phyloP scores from a whole-genome alignment of 2,329 filamentous ascomycete genomes.

The Fusarium buharicum region DNA sequence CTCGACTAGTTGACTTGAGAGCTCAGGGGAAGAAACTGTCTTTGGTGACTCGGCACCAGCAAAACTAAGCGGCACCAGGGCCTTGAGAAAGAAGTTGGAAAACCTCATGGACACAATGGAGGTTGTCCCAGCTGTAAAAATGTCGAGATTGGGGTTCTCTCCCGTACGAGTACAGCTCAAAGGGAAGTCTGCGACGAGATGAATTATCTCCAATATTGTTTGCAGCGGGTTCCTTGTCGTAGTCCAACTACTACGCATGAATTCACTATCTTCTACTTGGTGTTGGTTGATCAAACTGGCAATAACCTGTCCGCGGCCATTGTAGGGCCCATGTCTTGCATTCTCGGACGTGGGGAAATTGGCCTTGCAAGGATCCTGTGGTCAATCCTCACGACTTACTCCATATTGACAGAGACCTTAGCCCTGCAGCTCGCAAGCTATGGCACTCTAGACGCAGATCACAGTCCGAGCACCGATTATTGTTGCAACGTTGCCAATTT shows the following conservation, averaged over 20 bases:
- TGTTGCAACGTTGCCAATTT: slow-evolving; percentile 11
- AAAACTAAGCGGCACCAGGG: slow-evolving; percentile 50
- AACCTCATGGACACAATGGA: slow-evolving; percentile 49
- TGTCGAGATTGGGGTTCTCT: slow-evolving; percentile 2
- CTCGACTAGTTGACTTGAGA: slow-evolving; percentile 52
- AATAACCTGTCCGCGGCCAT: too few relatives aligned
- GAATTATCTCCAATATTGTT: neutral
- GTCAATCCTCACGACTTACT: slow-evolving; percentile 17
- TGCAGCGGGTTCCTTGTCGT: slow-evolving; percentile 10
- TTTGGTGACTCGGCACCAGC: slow-evolving; percentile 43
- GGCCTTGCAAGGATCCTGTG: neutral
- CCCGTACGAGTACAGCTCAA: neutral
- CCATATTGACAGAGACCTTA: neutral
- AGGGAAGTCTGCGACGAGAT: neutral
- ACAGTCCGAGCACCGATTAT: neutral
- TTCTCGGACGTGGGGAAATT: slow-evolving; percentile 17
- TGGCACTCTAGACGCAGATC: slow-evolving; percentile 15
- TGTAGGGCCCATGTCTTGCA: too few relatives aligned
- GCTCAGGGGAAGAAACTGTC: slow-evolving; percentile 46
- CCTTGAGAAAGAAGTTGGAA: slow-evolving; percentile 49
- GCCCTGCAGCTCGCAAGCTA: slow-evolving; percentile 35
- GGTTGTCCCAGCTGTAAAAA: neutral
- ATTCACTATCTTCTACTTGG: slow-evolving; percentile 23
- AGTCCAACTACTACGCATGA: too few relatives aligned
- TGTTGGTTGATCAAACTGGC: too few relatives aligned